A percentile compares a stretch with the other conserved stretches of the same genome.
Evolutionary conservation across 371 early-diverging fungal genomes (phyloP).

Genomic region (Mucor piriformis): DNA sequence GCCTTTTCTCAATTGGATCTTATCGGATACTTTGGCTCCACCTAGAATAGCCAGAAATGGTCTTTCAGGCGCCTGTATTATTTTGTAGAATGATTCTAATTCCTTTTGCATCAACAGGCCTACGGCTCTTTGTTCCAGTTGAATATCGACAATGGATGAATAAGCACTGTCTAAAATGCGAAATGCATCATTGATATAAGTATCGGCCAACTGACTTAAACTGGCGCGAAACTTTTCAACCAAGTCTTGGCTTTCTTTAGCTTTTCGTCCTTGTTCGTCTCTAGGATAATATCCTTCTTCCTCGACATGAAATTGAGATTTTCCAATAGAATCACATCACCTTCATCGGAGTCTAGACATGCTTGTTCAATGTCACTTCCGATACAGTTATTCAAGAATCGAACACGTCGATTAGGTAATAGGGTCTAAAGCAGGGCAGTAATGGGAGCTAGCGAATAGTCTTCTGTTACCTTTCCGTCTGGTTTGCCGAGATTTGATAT

Average conservation of each 20-base stretch:
- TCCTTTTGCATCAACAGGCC: neutral
- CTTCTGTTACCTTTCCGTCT: conserved; percentile 77
- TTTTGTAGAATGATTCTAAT: neutral
- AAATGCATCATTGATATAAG: neutral
- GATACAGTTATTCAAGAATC: conserved; percentile 69
- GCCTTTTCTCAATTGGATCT: conserved; percentile 94
- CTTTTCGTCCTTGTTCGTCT: conserved; percentile 59
- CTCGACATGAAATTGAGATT: conserved; percentile 96
- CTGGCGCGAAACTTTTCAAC: neutral
- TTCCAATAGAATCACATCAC: conserved; percentile 92
- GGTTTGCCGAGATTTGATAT: conserved; percentile 54
- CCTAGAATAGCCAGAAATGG: conserved; percentile 97
- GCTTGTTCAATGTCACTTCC: conserved; percentile 76
- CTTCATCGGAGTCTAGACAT: conserved; percentile 70
- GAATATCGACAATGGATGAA: neutral
- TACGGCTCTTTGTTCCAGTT: neutral
- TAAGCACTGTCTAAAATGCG: neutral
- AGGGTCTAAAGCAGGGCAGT: conserved; percentile 75
- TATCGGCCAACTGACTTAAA: neutral
- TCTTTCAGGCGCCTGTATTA: conserved; percentile 80
- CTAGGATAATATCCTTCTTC: conserved; percentile 94
- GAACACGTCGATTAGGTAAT: conserved; percentile 77
- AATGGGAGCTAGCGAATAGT: conserved; percentile 77
- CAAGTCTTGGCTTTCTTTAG: conserved; percentile 51
- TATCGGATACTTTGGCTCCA: conserved; percentile 98